A percentile compares a stretch with the other conserved stretches of the same genome.
Evolutionary conservation across 345 rosid genomes (phyloP).

Genomic region (Eucalyptus melliodora): DNA sequence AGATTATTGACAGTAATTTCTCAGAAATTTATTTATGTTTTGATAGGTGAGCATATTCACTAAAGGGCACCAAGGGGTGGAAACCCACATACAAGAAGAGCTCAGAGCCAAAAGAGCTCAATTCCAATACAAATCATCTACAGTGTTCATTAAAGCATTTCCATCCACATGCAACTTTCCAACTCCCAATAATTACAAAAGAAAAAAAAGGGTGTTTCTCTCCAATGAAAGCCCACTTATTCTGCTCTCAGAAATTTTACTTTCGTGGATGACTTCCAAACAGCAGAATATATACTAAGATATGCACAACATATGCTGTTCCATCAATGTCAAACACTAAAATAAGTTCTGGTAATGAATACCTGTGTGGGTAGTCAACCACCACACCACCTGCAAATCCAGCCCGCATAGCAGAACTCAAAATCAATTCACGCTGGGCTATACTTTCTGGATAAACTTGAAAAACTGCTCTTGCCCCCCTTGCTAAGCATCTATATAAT

Average conservation of each 20-base stretch:
- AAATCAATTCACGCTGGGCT: constrained; percentile 76
- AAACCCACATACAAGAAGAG: neutral
- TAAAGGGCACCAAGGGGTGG: neutral
- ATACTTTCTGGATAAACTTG: constrained; percentile 83
- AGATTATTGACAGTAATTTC: neutral
- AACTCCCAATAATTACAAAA: neutral
- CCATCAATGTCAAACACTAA: neutral
- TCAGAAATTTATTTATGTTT: neutral
- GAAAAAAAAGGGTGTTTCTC: neutral
- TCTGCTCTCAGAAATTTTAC: neutral
- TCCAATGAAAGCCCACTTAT: neutral
- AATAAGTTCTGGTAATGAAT: neutral
- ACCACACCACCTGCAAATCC: constrained; percentile 95
- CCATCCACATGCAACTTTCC: neutral
- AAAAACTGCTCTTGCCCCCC: constrained; percentile 90
- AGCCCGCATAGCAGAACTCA: constrained; percentile 74
- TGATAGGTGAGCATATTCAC: neutral
- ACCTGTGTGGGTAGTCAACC: constrained; percentile 93
- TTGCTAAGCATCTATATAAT: constrained; percentile 64
- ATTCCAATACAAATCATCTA: neutral
- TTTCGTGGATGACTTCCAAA: neutral
- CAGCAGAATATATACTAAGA: neutral
- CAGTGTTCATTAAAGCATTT: neutral
- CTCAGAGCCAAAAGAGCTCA: neutral
- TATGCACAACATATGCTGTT: neutral